Conservation (phyloP, 2,329 filamentous ascomycete genomes). For the Diaporthe helianthi region DNA sequence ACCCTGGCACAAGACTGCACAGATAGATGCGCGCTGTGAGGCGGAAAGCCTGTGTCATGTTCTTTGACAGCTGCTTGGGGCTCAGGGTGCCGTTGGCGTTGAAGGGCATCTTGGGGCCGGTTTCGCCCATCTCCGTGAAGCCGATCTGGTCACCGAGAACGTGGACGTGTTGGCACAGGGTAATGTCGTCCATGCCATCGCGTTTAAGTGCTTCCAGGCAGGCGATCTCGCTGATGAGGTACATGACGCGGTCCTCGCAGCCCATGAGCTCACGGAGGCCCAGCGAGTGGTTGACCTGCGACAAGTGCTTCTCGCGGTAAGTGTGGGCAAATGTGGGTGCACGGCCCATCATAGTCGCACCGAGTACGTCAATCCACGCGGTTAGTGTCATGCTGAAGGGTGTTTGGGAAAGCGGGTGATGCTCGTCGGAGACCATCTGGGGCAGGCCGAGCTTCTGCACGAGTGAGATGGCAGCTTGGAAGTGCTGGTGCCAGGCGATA, state of each 20-base stretch:
- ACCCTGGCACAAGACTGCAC: constrained; percentile 92
- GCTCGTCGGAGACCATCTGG: constrained; percentile 66
- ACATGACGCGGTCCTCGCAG: constrained; percentile 97
- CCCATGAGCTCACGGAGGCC: constrained; percentile 95
- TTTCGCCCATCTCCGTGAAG: constrained; percentile 73
- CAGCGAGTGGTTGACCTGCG: constrained; percentile 63
- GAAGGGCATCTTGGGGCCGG: constrained; percentile 65
- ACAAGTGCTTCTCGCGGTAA: constrained; percentile 94
- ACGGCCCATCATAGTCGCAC: constrained; percentile 87
- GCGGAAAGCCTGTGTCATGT: constrained; percentile 91
- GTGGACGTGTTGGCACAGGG: constrained; percentile 87
- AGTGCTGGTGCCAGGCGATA: constrained; percentile 97
- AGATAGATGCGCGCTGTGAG: constrained; percentile 93
- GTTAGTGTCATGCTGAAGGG: constrained; percentile 96
- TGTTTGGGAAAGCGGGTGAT: constrained; percentile 66
- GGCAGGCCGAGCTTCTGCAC: constrained; percentile 86
- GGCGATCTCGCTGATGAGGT: constrained; percentile 95
- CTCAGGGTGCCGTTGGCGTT: constrained; percentile 77
- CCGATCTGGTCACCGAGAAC: constrained; percentile 88
- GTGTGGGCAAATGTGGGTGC: constrained; percentile 90
- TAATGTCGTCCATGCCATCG: constrained; percentile 83
- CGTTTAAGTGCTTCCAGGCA: constrained; percentile 90
- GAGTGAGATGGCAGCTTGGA: constrained; percentile 86
- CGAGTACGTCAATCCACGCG: constrained; percentile 96
- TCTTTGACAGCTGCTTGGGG: constrained; percentile 82